Evolutionary conservation across 2,329 filamentous ascomycete genomes (phyloP), one percentile per base, ranked within the genome.

Genomic region (Fusarium heterosporum): DNA sequence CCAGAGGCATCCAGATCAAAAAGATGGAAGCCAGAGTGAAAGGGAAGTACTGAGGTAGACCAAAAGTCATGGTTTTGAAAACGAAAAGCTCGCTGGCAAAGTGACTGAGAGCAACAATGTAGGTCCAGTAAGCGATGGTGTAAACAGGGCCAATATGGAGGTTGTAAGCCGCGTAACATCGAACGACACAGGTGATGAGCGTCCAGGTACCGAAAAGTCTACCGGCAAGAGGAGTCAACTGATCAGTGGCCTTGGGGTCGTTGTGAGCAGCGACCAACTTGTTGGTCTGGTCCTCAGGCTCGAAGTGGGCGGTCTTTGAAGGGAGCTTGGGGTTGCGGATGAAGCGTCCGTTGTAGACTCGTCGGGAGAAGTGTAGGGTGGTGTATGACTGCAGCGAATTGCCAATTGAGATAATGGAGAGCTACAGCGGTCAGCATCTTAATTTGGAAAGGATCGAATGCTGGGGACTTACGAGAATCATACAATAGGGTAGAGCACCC

Each of bases 131-230:
- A 16, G 90, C 90, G 59, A 97, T 82, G 76, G 96, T 87, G 78
- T 96, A 97, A 54, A 94, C 83, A 42, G 86, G 84, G 1, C 87
- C 86, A 62, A 93, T 84, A 68, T 88, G 83, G 66, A 97, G 87
- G 77, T 96, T 84, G 80, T 96, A 97, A 32, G 92, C 92, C 6
- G 93, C 92, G 75, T 96, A 96, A 69, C 93, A 81, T 51, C 94
- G 88, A 42, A 97, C 85, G 49, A 97, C 81, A 59, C 89, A 87
- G 8, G 91, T 90, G 59, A 97, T 83, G 58, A 95, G 85, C 0
- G 94, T 96, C 90, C 93, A 97, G 29, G 92, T 96, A 53, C 91
- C 93, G 77, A 97, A 97, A 19, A 93, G 89, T 66, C 93, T 89
- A 26, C 89, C 89, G 12, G 89, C 90, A 29, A 97, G 87, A 7